Evolutionary conservation across 2,329 filamentous ascomycete genomes (phyloP), one percentile per base, ranked within the genome.

Genomic region (Colletotrichum falcatum): DNA sequence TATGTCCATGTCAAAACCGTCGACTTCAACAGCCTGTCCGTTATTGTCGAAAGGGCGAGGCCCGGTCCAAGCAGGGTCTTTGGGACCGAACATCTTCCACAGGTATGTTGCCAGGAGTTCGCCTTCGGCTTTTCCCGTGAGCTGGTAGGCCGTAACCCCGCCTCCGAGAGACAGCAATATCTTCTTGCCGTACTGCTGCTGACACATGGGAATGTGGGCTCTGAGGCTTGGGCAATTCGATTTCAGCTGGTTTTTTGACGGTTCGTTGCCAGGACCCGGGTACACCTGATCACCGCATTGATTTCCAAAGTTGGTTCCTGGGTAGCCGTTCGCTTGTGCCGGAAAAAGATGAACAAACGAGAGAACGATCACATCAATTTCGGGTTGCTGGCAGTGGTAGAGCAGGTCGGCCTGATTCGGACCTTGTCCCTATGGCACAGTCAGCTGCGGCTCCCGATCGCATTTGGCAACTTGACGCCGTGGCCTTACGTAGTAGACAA

Each of bases 271-370:
- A 1, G 80, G 77, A 7, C 77, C 78, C 0, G 74, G 73, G 59
- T 80, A 81, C 0, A 75, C 74, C 14, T 74, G 68, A 18, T 73
- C 74, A 49, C 77, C 79, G 72, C 83, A 84, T 59, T 81, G 77
- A 65, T 83, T 83, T 5, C 81, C 83, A 66, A 82, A 83, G 73
- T 84, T 81, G 48, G 80, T 77, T 1, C 78, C 81, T 1, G 81
- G 80, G 44, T 79, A 78, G 26, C 82, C 82, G 63, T 84, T 81
- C n/a, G 78, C 81, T 68, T 83, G 79, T 6, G 78, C 75, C 14
- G 82, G 81, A 72, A 84, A 84, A 5, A 80, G 74, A 63, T 81
- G 74, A 26, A 84, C 79, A 71, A 84, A 84, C 3, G 79, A 82
- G 5, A 84, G 75, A 18, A 83, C 77, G 70, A 85, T 83, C 18